A percentile compares a stretch with the other conserved stretches of the same genome.
These are phyloP conservation scores for Beauveria sp. DNA, from an alignment of 2,329 filamentous ascomycete species.

Conservation along the genomic window DNA sequence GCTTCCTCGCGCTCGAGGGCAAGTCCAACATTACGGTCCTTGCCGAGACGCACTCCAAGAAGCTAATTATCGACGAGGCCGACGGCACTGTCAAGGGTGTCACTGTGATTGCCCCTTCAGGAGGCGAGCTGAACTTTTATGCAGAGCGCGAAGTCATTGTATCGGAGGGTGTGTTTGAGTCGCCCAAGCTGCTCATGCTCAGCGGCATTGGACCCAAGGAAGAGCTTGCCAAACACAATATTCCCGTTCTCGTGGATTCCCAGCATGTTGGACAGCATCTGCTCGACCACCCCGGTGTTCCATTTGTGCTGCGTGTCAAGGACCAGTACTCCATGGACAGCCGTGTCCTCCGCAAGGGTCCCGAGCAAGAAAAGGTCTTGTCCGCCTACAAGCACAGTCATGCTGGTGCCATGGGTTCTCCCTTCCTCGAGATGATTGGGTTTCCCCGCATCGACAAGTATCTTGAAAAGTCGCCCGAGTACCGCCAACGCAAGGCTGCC, in stretches of 20 bases:
- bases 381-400: slow-evolving; percentile 29
- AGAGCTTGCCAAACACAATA: slow-evolving; percentile 46
- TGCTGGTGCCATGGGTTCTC: slow-evolving; percentile 31
- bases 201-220: slow-evolving; percentile 52
- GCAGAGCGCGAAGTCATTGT: slow-evolving; percentile 43
- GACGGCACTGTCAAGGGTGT: slow-evolving; percentile 19
- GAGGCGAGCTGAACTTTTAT: slow-evolving; percentile 26
- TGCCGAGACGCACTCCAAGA: slow-evolving; percentile 40
- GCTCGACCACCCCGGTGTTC: slow-evolving; percentile 46
- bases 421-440: slow-evolving; percentile 43
- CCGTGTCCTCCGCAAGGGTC: slow-evolving; percentile 30
- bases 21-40: slow-evolving; percentile 50
- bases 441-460: slow-evolving; percentile 51
- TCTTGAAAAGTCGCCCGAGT: slow-evolving; percentile 40
- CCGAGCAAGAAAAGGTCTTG: slow-evolving; percentile 26
- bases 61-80: slow-evolving; percentile 40
- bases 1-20: slow-evolving; percentile 41
- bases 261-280: slow-evolving; percentile 59
- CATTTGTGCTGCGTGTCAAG: slow-evolving; percentile 32
- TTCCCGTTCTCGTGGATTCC: slow-evolving; percentile 46
- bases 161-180: slow-evolving; percentile 50
- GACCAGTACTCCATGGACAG: slow-evolving; percentile 30
- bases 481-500: slow-evolving; percentile 32
- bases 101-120: background rate
- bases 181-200: slow-evolving; percentile 57